Conservation (phyloP, 2,329 filamentous ascomycete species). For the Fusarium sp. region DNA sequence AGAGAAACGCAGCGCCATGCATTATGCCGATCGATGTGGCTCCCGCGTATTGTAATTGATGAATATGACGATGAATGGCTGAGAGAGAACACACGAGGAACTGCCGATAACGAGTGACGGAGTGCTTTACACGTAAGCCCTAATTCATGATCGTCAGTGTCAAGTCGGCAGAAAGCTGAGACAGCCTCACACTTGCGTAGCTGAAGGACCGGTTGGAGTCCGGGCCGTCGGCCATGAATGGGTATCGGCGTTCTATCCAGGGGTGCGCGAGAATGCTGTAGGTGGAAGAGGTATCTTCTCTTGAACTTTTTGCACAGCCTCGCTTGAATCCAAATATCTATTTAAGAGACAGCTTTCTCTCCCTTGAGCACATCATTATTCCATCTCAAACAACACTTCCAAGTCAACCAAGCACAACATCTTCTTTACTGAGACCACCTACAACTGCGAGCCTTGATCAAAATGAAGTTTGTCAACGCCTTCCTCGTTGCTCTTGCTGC, state of each 20-base stretch:
- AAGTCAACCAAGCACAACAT: not conserved
- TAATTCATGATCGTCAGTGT: not conserved
- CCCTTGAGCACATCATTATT: not conserved
- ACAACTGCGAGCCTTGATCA: not conserved
- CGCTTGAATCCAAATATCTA: not conserved
- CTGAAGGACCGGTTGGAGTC: not conserved
- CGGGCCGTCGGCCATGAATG: not conserved
- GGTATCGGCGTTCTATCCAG: not conserved
- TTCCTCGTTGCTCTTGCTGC: not conserved
- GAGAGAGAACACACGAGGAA: not conserved
- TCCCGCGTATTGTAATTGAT: not conserved
- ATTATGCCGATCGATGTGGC: not conserved
- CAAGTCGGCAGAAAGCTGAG: not conserved
- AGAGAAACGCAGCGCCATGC: not conserved
- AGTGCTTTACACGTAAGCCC: not conserved
- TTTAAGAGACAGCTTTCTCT: not conserved
- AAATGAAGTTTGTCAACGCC: not conserved
- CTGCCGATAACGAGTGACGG: not conserved
- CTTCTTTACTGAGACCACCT: not conserved
- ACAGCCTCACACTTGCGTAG: not conserved
- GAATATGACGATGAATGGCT: not conserved
- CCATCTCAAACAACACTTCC: not conserved
- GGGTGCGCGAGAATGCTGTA: not conserved
- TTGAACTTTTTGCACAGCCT: not conserved
- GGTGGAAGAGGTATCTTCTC: not conserved